phyloP scores from a whole-genome alignment of 805 yeast species.

The Lachancea quebecensis region DNA sequence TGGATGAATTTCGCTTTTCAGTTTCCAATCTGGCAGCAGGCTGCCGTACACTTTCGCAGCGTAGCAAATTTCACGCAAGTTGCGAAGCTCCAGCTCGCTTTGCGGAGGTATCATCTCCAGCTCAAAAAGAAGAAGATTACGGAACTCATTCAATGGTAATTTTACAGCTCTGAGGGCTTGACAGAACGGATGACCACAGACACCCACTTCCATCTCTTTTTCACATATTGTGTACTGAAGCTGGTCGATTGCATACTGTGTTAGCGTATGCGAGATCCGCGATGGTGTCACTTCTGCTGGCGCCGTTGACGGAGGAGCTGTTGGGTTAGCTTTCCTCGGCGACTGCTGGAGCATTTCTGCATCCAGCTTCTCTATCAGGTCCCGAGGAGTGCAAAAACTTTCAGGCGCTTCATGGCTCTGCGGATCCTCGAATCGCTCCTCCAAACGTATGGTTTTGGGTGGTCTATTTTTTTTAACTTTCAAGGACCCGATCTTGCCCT shows the following conservation, averaged over 20 bases:
- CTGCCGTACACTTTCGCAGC: conserved; percentile 19
- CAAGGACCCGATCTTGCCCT: background rate
- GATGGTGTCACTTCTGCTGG: background rate
- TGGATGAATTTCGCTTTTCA: background rate
- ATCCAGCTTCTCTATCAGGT: background rate
- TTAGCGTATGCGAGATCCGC: conserved; percentile 7
- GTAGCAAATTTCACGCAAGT: conserved; percentile 27
- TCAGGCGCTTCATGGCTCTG: no score
- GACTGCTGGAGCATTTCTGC: background rate
- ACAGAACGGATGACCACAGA: conserved; percentile 20
- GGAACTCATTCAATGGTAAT: background rate
- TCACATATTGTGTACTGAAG: conserved; percentile 15
- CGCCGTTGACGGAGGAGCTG: background rate
- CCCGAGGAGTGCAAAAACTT: no score
- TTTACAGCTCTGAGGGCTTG: background rate
- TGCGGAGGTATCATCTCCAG: conserved; percentile 25
- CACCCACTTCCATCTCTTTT: conserved; percentile 10
- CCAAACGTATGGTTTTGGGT: no score
- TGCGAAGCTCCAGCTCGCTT: conserved; percentile 8
- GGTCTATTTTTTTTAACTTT: background rate
- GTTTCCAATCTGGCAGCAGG: conserved; percentile 19
- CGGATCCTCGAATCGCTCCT: no score
- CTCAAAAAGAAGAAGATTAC: conserved; percentile 26
- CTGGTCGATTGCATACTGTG: conserved; percentile 13
- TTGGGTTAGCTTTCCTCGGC: background rate